A percentile compares a stretch with the other conserved stretches of the same genome.
These are phyloP conservation scores for Fusarium oxysporum DNA, from an alignment of 2,329 filamentous ascomycete species.

Conservation along the genomic window DNA sequence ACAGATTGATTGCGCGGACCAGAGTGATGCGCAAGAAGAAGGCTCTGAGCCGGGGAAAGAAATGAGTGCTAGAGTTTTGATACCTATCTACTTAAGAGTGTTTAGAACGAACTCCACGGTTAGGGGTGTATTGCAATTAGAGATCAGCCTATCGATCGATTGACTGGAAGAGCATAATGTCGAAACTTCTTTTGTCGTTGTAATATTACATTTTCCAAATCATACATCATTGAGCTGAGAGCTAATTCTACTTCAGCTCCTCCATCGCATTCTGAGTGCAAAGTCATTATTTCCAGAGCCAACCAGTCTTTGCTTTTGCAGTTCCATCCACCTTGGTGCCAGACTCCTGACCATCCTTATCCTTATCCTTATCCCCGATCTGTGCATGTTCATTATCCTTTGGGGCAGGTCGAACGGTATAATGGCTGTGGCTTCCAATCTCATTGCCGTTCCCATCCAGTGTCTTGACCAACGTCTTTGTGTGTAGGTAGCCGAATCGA, in stretches of 20 bases:
- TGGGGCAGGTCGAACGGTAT: conserved; percentile 48
- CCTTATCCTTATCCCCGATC: conserved; percentile 15
- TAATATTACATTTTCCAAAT: conserved; percentile 22
- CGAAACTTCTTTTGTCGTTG: neutral
- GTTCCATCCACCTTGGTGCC: conserved; percentile 27
- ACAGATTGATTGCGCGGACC: conserved; percentile 88
- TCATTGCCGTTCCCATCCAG: conserved; percentile 57
- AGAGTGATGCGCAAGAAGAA: conserved; percentile 81
- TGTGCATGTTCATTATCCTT: conserved; percentile 26
- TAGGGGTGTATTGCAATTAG: conserved; percentile 1
- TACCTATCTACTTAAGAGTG: conserved; percentile 33
- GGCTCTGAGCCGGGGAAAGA: conserved; percentile 53
- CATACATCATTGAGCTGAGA: conserved; percentile 32
- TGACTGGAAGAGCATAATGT: neutral
- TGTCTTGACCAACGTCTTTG: conserved; percentile 54
- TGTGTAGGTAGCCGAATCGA: conserved; percentile 56
- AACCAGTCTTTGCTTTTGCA: conserved; percentile 49
- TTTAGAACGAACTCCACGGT: conserved; percentile 14
- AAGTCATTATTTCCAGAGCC: conserved; percentile 55
- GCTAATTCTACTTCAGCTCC: neutral
- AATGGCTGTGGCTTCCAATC: conserved; percentile 53
- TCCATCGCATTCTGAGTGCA: too few relatives aligned
- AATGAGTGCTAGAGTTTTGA: conserved; percentile 36
- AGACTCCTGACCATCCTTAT: conserved; percentile 18
- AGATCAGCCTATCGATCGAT: conserved; percentile 5